Evolutionary conservation across 495 filamentous ascomycete genomes (phyloP), one percentile per base, ranked within the genome.

Genomic region (Geopyxis carbonaria): DNA sequence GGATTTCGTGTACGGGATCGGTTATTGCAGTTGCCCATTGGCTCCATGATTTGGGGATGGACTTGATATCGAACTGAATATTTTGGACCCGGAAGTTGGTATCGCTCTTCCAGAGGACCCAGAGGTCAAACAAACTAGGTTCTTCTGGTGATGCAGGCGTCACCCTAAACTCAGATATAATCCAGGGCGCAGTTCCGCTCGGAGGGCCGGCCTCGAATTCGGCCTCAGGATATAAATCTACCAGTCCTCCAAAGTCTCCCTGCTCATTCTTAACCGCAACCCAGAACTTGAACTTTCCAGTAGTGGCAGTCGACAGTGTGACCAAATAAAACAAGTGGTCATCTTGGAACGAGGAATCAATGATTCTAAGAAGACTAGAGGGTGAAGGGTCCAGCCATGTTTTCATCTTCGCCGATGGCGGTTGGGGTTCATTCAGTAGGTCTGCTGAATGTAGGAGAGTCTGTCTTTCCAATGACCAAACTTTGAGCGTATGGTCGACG

Each of bases 251-350:
- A 13, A 56, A 56, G 22, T 40, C 23, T 14, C 53, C 44, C 7
- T 73, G 69, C 5, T 80, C 54, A 5, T 66, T 67, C 20, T 48
- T 21, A 40, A 68, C 66, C 2, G 85, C 68, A 36, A 70, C 75
- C 83, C 86, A 99, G 59, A 99, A 86, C 59, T 94, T 95, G 69
- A 99, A 94, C 46, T 84, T 75, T 18, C 83, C 81, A 53, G 84
- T 65, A 42, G 80, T 74, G 50, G 84, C 65, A 6, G 89, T 84
- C 22, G 85, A 93, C 57, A 82, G 93, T 9, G 83, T 87, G 16
- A 80, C 72, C 15, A 84, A 69, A 42, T 80, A 68, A 47, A 82
- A 83, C 30, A 67, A 62, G 41, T 81, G 75, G 20, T 62, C 68
- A 16, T 65, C 68, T 32, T 71, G 63, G 22, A 65, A 52, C 9